Base-by-base conservation (phyloP, 169 alveolate species). In the Eimeria acervulina region DNA sequence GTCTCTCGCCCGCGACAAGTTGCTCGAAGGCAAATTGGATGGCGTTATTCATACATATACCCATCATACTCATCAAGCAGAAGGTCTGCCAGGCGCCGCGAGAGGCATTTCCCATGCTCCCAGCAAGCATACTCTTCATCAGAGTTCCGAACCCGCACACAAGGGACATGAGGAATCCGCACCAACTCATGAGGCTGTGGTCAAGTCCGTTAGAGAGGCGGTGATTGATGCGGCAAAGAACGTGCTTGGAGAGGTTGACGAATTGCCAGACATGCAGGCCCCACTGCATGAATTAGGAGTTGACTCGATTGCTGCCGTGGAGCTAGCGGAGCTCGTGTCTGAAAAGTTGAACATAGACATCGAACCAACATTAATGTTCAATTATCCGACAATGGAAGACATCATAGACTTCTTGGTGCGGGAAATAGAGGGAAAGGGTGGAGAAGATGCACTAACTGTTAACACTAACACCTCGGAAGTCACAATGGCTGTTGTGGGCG, bases 211-310 rank as follows among this genome's bases (percentile, higher is more conserved):
- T 21, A 61, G 91, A 93, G 68, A 72, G 4, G 96, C 97, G 31
- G 97, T 95, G 38, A 55, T 95, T 19, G 95, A 88, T 6, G 92
- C 95, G 23, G 97, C 97, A 23, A 63, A 63, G 61, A 76, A 51
- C 21, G 90, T 95, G 42, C 94, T 95, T n/a, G 97, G 97, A 26
- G 88, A 36, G 59, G 85, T 51, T 23, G 89, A 80, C 42, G 95
- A 91, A 38, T n/a, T 90, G 52, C 94, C 96, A 2, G 94, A 78
- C 8, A 76, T 96, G 84, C 97, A 97, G 88, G 98, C 98, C 15
- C 98, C 98, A 15, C 93, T 97, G 31, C 97, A 97, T 66, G 98
- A 97, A 81, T 95, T 96, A 76, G 98, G 98, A 0, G 95, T 97
- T 36, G 98, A 97, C 84, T 96, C 98, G 21, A 96, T 97, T 93